Evolutionary conservation across 495 filamentous ascomycete species (phyloP).

Genomic region (Elasticomyces elasticus): DNA sequence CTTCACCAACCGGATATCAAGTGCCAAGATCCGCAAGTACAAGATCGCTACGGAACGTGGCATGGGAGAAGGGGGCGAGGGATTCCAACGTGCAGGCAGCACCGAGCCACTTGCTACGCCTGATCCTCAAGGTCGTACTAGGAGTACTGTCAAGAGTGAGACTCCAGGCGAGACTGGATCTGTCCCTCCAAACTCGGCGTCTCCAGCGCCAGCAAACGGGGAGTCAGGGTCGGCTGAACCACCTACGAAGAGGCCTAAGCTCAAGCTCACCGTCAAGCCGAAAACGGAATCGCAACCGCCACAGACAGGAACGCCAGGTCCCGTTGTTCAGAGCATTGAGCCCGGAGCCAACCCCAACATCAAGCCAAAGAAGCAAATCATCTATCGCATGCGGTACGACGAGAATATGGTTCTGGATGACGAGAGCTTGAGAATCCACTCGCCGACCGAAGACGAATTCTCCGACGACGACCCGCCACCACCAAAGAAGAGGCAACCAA

Average conservation of each 20-base stretch:
- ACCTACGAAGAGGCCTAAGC: slow-evolving; percentile 6
- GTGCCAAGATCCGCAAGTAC: slow-evolving; percentile 21
- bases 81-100: neutral
- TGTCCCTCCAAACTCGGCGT: neutral
- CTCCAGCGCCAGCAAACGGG: neutral
- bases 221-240: slow-evolving; percentile 2
- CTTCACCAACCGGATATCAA: slow-evolving; percentile 17
- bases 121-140: neutral
- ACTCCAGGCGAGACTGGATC: neutral
- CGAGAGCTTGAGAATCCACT: slow-evolving; percentile 3
- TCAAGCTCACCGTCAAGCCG: slow-evolving; percentile 8
- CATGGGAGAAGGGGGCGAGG: neutral
- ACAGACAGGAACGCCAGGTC: neutral
- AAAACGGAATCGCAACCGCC: no score
- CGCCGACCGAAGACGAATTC: slow-evolving; percentile 2
- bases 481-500: neutral
- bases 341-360: neutral
- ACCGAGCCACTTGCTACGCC: neutral
- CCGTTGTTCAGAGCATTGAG: neutral
- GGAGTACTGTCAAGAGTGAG: neutral
- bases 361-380: slow-evolving; percentile 5
- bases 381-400: slow-evolving; percentile 11
- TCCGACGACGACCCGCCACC: neutral
- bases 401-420: slow-evolving; percentile 18
- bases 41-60: slow-evolving; percentile 18